phyloP scores from a whole-genome alignment of 1,284 basidiomycete species.

The Ustilago xerochloae region DNA sequence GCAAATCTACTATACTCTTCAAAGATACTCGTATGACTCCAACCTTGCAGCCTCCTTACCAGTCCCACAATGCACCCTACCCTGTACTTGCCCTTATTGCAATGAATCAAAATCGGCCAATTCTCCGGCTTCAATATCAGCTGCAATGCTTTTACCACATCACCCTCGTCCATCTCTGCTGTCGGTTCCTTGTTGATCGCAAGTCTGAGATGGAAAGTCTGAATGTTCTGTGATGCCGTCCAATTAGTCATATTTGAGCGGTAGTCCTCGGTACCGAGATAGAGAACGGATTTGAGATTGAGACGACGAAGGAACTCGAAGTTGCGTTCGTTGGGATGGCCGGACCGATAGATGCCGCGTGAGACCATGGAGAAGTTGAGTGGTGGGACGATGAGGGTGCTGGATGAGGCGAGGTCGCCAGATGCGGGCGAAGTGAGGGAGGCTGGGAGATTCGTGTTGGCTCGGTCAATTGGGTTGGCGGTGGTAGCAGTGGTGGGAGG shows the following conservation, averaged over 20 bases:
- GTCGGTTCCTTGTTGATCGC: slow-evolving; percentile 67
- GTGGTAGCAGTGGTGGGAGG: neutral
- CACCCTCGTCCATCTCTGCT: slow-evolving; percentile 62
- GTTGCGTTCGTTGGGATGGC: slow-evolving; percentile 67
- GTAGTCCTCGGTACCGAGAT: slow-evolving; percentile 64
- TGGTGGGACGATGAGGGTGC: slow-evolving; percentile 60
- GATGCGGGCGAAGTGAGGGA: neutral
- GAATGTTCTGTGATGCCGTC: slow-evolving; percentile 44
- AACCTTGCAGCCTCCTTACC: slow-evolving; percentile 62
- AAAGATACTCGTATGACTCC: slow-evolving; percentile 66
- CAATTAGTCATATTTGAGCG: slow-evolving; percentile 56
- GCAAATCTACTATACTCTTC: slow-evolving; percentile 66
- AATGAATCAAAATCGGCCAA: slow-evolving; percentile 64
- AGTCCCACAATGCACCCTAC: slow-evolving; percentile 64
- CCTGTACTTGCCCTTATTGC: slow-evolving; percentile 67
- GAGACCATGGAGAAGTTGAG: slow-evolving; percentile 67
- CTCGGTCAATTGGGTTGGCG: neutral
- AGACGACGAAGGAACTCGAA: slow-evolving; percentile 63
- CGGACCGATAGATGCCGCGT: slow-evolving; percentile 63
- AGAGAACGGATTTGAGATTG: slow-evolving; percentile 61
- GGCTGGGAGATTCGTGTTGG: neutral
- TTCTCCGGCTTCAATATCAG: slow-evolving; percentile 55
- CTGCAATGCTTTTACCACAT: slow-evolving; percentile 53
- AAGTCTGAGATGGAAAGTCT: slow-evolving; percentile 58
- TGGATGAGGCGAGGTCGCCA: slow-evolving; percentile 8